These are phyloP conservation scores for Athelia sp. DNA, from an alignment of 1,284 basidiomycete species.

Conservation along the genomic window DNA sequence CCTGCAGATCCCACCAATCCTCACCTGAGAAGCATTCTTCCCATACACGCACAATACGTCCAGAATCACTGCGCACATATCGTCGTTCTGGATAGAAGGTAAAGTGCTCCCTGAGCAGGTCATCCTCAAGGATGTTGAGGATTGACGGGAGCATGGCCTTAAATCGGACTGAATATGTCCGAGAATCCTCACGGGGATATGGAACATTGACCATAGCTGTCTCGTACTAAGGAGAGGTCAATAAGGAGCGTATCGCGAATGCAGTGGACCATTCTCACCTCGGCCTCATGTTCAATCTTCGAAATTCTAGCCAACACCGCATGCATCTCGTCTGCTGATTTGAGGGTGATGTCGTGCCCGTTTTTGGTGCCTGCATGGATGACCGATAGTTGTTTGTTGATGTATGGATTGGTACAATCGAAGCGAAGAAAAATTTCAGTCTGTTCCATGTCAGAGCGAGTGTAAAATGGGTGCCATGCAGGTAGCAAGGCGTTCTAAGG, in stretches of 20 bases:
- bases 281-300: neutral
- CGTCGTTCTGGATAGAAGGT: neutral
- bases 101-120: neutral
- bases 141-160: neutral
- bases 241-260: neutral
- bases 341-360: neutral
- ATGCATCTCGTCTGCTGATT: neutral
- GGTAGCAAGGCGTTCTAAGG: neutral
- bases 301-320: neutral
- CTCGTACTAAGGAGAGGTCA: neutral
- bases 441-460: neutral
- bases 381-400: neutral
- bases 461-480: neutral
- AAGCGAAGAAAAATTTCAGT: neutral
- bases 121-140: neutral
- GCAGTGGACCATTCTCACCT: neutral
- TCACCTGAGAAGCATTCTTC: constrained; percentile 1
- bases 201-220: neutral
- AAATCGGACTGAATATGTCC: neutral
- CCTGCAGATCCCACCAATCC: neutral
- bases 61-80: neutral
- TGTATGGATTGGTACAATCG: neutral
- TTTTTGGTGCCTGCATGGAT: neutral
- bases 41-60: neutral
- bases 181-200: neutral